Evolutionary conservation across 805 yeast genomes (phyloP).

Genomic region (Wickerhamiella allomyrinae): DNA sequence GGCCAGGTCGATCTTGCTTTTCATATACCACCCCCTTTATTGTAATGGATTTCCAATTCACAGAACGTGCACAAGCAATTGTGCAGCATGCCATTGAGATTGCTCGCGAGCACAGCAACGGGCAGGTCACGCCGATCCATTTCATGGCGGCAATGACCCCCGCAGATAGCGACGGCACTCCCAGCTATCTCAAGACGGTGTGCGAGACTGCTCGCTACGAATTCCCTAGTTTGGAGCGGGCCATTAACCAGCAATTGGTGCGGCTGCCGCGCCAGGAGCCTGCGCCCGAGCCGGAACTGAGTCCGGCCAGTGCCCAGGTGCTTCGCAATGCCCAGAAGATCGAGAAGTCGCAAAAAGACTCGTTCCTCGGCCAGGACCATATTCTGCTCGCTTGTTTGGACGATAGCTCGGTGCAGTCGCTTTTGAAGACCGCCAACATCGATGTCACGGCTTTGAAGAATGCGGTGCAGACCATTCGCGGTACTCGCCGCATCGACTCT

Average conservation of each 20-base stretch:
- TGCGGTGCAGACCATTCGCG: constrained; percentile 71
- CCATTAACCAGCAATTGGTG: constrained; percentile 68
- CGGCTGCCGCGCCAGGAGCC: constrained; percentile 81
- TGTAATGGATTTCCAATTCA: constrained; percentile 36
- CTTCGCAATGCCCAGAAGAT: constrained; percentile 62
- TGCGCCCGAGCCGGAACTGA: constrained; percentile 64
- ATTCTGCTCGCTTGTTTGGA: constrained; percentile 71
- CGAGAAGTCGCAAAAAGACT: constrained; percentile 77
- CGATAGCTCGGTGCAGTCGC: constrained; percentile 51
- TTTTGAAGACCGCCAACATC: constrained; percentile 55
- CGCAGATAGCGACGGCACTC: constrained; percentile 39
- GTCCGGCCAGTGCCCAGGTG: constrained; percentile 63
- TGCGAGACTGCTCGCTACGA: constrained; percentile 80
- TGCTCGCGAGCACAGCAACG: constrained; percentile 72
- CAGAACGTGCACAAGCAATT: constrained; percentile 82
- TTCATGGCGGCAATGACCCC: constrained; percentile 79
- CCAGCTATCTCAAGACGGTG: constrained; percentile 63
- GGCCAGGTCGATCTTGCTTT: background rate
- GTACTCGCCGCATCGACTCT: constrained; percentile 81
- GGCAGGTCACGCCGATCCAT: constrained; percentile 79
- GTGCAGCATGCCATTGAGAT: constrained; percentile 66
- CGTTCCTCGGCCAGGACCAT: constrained; percentile 89
- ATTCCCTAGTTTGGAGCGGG: constrained; percentile 64
- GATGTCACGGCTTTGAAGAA: constrained; percentile 59
- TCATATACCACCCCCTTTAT: constrained; percentile 1